These are phyloP conservation scores for Catharanthus roseus DNA, from an alignment of 257 asterid genomes.

Conservation along the genomic window DNA sequence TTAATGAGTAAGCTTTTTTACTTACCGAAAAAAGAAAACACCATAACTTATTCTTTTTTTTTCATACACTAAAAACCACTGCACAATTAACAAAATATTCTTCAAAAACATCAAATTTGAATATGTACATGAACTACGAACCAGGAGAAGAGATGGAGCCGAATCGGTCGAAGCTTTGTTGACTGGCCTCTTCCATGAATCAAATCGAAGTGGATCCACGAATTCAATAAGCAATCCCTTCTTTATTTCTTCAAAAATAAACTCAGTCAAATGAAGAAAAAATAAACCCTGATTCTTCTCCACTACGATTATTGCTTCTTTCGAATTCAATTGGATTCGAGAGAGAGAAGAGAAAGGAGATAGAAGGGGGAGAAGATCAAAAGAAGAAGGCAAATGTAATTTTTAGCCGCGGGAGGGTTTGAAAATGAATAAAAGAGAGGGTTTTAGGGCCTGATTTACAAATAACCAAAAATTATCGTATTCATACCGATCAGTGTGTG, in stretches of 20 bases:
- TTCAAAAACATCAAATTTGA: background rate
- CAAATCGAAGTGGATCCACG: constrained; percentile 23
- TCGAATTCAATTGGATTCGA: constrained; percentile 11
- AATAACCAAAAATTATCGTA: constrained; percentile 9
- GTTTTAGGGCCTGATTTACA: constrained; percentile 23
- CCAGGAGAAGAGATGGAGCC: constrained; percentile 60
- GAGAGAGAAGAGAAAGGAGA: background rate
- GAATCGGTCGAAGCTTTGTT: constrained; percentile 57
- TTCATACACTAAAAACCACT: background rate
- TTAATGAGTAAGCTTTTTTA: no score
- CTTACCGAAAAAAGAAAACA: no score
- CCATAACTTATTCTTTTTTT: background rate
- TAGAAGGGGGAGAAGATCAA: background rate
- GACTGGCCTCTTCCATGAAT: constrained; percentile 62
- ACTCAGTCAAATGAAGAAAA: background rate
- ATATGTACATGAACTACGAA: constrained; percentile 21
- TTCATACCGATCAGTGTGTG: background rate
- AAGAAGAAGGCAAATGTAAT: constrained; percentile 1
- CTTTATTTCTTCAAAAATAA: background rate
- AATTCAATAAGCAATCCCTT: background rate
- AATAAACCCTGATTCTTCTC: constrained; percentile 16
- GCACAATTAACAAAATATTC: background rate
- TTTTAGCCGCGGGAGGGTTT: constrained; percentile 40
- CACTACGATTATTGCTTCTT: background rate
- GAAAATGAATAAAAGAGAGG: constrained; percentile 22